These are phyloP conservation scores for Trichoderma sp. DNA, from an alignment of 2,329 filamentous ascomycete genomes.

Conservation along the genomic window DNA sequence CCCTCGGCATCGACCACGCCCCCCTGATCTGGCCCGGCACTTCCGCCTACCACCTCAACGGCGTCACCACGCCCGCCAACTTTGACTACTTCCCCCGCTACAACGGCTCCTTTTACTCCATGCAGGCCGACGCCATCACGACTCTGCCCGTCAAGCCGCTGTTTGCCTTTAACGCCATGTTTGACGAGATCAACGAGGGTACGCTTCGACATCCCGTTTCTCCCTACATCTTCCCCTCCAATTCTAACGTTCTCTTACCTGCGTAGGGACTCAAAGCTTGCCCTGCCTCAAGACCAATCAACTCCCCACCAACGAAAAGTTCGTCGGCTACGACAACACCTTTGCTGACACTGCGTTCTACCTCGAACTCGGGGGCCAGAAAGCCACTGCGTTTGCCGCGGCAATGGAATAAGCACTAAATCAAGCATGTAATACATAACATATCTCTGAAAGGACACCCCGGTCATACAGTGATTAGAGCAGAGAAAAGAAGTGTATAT, in stretches of 20 bases:
- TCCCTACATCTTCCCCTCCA: neutral
- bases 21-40: constrained; percentile 23
- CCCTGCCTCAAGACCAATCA: constrained; percentile 15
- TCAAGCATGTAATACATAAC: too few relatives aligned
- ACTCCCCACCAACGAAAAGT: constrained; percentile 24
- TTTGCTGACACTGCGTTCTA: constrained; percentile 15
- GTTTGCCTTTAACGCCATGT: constrained; percentile 26
- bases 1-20: constrained; percentile 23
- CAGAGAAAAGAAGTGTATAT: neutral
- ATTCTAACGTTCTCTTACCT: neutral
- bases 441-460: neutral
- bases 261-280: constrained; percentile 13
- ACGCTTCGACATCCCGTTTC: neutral
- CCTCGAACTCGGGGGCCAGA: constrained; percentile 19
- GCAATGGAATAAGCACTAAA: neutral
- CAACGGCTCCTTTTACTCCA: constrained; percentile 24
- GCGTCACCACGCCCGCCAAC: constrained; percentile 4
- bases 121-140: constrained; percentile 24
- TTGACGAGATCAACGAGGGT: constrained; percentile 26
- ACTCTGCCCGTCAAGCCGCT: neutral
- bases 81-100: constrained; percentile 26
- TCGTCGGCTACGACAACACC: constrained; percentile 20
- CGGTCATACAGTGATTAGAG: neutral
- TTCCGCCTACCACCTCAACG: constrained; percentile 25
- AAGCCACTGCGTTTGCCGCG: constrained; percentile 15